Conservation (phyloP, 495 filamentous ascomycete species). For the Terfezia boudieri region DNA sequence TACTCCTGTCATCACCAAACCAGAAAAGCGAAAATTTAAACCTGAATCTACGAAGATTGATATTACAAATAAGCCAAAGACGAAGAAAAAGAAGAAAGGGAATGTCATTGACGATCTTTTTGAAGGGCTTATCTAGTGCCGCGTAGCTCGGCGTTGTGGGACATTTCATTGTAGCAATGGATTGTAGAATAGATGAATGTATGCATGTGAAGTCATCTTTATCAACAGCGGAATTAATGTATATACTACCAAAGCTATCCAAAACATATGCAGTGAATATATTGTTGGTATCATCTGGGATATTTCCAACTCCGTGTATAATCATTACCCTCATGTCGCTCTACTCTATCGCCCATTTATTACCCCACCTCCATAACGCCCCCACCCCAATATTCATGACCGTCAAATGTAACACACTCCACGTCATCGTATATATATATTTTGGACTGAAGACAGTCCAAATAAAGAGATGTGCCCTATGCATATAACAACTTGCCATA, state of each 20-base stretch:
- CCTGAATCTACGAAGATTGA: constrained; percentile 2
- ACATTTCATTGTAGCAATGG: too few relatives aligned
- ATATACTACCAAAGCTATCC: too few relatives aligned
- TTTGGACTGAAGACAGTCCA: constrained; percentile 99
- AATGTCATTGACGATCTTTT: constrained; percentile 46
- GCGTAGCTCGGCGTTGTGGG: too few relatives aligned
- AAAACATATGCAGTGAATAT: too few relatives aligned
- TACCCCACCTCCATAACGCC: constrained; percentile 5
- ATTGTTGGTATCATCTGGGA: too few relatives aligned
- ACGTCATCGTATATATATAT: constrained; percentile 76
- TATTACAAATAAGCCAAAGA: constrained; percentile 23
- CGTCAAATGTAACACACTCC: constrained; percentile 37
- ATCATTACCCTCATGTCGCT: neutral
- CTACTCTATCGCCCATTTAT: neutral
- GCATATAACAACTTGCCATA: constrained; percentile 51
- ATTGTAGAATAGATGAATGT: too few relatives aligned
- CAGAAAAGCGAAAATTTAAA: too few relatives aligned
- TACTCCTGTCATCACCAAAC: neutral
- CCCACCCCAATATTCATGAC: constrained; percentile 1
- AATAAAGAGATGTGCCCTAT: constrained; percentile 84
- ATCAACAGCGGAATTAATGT: too few relatives aligned
- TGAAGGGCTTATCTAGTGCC: constrained; percentile 20
- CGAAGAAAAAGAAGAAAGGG: constrained; percentile 27
- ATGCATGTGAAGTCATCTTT: too few relatives aligned
- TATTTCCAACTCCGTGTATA: too few relatives aligned